phyloP scores from a whole-genome alignment of 1,139 yeast species.

The Martiniozyma asiatica region DNA sequence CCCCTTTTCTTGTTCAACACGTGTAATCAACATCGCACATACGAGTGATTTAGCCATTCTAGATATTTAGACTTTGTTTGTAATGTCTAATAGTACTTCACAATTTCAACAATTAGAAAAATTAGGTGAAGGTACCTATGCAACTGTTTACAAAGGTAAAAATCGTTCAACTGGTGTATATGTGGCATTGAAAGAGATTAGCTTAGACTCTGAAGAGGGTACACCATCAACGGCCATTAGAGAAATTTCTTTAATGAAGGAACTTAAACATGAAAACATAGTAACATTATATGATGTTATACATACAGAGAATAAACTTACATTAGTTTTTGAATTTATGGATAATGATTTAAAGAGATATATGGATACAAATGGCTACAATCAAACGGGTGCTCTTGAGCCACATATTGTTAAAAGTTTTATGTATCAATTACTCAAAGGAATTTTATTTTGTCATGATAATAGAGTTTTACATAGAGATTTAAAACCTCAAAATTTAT shows the following conservation, averaged over 20 bases:
- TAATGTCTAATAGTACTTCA: too few relatives aligned
- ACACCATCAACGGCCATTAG: conserved; percentile 97
- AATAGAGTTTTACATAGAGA: conserved; percentile 91
- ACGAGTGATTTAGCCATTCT: too few relatives aligned
- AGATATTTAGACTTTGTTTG: conserved; percentile 10
- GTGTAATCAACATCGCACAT: too few relatives aligned
- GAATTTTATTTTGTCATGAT: conserved; percentile 90
- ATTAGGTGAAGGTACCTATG: conserved; percentile 96
- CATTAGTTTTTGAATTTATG: conserved; percentile 87
- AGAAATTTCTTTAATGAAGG: conserved; percentile 94
- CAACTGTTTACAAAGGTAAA: conserved; percentile 93
- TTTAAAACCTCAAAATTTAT: too few relatives aligned
- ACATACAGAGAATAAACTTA: conserved; percentile 90
- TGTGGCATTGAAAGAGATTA: conserved; percentile 91
- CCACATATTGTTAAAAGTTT: conserved; percentile 74
- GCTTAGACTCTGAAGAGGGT: conserved; percentile 91
- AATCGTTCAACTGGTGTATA: conserved; percentile 85
- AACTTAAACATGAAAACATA: conserved; percentile 85
- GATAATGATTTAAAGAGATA: conserved; percentile 88
- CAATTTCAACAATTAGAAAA: conserved; percentile 52
- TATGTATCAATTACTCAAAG: conserved; percentile 85
- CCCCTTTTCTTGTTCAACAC: too few relatives aligned
- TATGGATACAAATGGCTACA: too few relatives aligned
- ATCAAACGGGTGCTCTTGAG: too few relatives aligned
- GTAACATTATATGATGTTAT: conserved; percentile 90